Conservation (phyloP, 1,284 basidiomycete genomes). For the Moesziomyces antarcticus region DNA sequence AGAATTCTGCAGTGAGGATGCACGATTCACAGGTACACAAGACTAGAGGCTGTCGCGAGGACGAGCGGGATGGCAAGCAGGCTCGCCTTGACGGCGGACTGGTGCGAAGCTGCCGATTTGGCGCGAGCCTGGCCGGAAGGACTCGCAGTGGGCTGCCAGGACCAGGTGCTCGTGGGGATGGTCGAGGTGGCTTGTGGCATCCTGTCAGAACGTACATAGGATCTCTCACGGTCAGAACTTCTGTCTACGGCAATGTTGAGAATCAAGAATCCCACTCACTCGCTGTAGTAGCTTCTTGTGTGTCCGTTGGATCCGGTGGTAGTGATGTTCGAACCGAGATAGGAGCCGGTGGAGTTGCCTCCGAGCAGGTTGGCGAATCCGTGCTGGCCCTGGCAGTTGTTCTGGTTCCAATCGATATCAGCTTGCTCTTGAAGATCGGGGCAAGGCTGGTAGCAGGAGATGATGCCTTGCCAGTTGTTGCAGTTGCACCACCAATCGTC, state of each 20-base stretch:
- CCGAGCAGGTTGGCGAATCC: slow-evolving; percentile 19
- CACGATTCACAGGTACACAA: slow-evolving; percentile 4
- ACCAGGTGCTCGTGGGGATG: slow-evolving; percentile 11
- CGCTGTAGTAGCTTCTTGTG: slow-evolving; percentile 22
- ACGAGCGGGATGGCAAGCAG: slow-evolving; percentile 12
- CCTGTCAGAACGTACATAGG: background rate
- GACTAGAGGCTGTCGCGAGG: slow-evolving; percentile 1
- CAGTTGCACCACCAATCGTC: slow-evolving; percentile 36
- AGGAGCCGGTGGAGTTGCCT: slow-evolving; percentile 20
- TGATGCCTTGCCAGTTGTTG: slow-evolving; percentile 30
- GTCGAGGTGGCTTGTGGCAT: slow-evolving; percentile 12
- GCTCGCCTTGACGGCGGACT: slow-evolving; percentile 10
- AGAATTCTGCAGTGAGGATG: background rate
- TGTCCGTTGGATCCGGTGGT: slow-evolving; percentile 26
- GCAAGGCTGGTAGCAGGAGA: slow-evolving; percentile 28
- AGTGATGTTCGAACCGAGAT: slow-evolving; percentile 21
- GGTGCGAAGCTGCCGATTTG: slow-evolving; percentile 15
- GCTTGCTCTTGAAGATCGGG: slow-evolving; percentile 20
- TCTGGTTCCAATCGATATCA: slow-evolving; percentile 30
- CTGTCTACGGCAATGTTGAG: too few relatives aligned
- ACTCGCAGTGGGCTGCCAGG: slow-evolving; percentile 16
- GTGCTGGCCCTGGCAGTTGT: slow-evolving; percentile 29
- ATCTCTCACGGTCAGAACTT: too few relatives aligned
- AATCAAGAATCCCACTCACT: slow-evolving; percentile 1
- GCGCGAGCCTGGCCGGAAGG: slow-evolving; percentile 15